Evolutionary conservation across 2,329 filamentous ascomycete species (phyloP).

Genomic region (Penicillium vulpinum): DNA sequence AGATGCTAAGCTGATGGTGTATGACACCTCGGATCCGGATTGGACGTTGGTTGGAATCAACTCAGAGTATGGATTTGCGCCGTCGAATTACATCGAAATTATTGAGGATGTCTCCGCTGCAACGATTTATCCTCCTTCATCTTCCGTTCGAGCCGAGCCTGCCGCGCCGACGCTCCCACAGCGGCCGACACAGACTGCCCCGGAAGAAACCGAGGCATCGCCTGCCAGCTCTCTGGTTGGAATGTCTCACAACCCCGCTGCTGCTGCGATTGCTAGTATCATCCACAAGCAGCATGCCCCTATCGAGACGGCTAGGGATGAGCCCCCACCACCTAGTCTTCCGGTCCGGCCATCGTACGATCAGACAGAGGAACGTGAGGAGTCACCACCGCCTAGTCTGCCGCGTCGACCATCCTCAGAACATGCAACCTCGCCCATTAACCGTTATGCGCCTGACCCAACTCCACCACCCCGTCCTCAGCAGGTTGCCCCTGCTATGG

Average conservation of each 20-base stretch:
- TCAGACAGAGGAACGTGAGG: constrained; percentile 58
- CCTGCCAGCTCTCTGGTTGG: constrained; percentile 42
- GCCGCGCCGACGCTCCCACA: constrained; percentile 42
- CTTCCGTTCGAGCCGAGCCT: constrained; percentile 34
- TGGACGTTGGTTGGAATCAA: constrained; percentile 91
- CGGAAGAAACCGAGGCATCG: constrained; percentile 27
- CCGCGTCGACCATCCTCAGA: constrained; percentile 64
- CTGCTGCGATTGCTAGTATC: constrained; percentile 57
- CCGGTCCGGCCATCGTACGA: constrained; percentile 58
- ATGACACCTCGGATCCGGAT: constrained; percentile 87
- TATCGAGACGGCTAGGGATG: constrained; percentile 28
- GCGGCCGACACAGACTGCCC: constrained; percentile 24
- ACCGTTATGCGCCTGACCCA: constrained; percentile 56
- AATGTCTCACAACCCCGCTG: constrained; percentile 52
- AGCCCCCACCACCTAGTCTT: constrained; percentile 37
- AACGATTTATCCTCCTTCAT: constrained; percentile 32
- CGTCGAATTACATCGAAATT: constrained; percentile 91
- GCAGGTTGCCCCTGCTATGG: constrained; percentile 18
- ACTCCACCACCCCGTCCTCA: constrained; percentile 40
- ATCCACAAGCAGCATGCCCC: constrained; percentile 44
- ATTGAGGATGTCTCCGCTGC: constrained; percentile 53
- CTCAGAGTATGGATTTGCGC: constrained; percentile 88
- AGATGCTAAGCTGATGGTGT: constrained; percentile 78
- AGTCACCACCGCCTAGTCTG: constrained; percentile 49
- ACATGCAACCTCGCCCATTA: constrained; percentile 56